Conservation (phyloP, 2,329 filamentous ascomycete genomes). For the Ustulina deusta region DNA sequence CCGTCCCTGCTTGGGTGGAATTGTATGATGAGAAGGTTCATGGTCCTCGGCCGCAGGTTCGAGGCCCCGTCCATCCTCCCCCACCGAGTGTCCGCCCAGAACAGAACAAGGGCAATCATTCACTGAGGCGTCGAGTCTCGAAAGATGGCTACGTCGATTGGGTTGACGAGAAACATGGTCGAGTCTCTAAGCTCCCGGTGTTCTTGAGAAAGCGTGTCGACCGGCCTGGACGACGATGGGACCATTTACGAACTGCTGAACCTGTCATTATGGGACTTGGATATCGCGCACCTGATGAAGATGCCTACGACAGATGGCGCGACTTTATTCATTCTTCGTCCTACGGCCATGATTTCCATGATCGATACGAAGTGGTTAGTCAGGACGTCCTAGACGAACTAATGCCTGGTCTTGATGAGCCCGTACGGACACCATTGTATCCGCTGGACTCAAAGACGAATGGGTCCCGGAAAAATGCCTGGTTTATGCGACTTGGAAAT, state of each 20-base stretch:
- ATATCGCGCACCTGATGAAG: conserved; percentile 56
- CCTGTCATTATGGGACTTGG: conserved; percentile 67
- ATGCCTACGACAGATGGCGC: conserved; percentile 62
- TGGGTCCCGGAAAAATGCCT: conserved; percentile 52
- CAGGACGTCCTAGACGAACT: conserved; percentile 55
- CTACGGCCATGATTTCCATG: conserved; percentile 62
- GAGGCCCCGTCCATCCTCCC: conserved; percentile 40
- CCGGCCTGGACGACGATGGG: conserved; percentile 67
- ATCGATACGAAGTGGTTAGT: conserved; percentile 62
- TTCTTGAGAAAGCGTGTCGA: conserved; percentile 60
- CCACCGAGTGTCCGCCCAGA: conserved; percentile 45
- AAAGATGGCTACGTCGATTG: conserved; percentile 52
- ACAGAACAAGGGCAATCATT: conserved; percentile 45
- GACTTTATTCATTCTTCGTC: conserved; percentile 66
- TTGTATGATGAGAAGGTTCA: conserved; percentile 49
- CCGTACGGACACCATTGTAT: conserved; percentile 55
- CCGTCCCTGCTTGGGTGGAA: conserved; percentile 51
- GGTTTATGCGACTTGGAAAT: conserved; percentile 70
- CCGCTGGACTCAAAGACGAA: conserved; percentile 54
- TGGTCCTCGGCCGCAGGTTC: conserved; percentile 36
- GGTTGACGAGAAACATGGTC: conserved; percentile 52
- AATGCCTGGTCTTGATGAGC: conserved; percentile 55
- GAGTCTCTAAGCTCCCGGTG: conserved; percentile 57
- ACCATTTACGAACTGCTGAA: conserved; percentile 69
- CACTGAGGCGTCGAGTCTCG: conserved; percentile 50